These are phyloP conservation scores for Carex sylvatica DNA, from an alignment of 202 grass and related monocot genomes.

Conservation along the genomic window DNA sequence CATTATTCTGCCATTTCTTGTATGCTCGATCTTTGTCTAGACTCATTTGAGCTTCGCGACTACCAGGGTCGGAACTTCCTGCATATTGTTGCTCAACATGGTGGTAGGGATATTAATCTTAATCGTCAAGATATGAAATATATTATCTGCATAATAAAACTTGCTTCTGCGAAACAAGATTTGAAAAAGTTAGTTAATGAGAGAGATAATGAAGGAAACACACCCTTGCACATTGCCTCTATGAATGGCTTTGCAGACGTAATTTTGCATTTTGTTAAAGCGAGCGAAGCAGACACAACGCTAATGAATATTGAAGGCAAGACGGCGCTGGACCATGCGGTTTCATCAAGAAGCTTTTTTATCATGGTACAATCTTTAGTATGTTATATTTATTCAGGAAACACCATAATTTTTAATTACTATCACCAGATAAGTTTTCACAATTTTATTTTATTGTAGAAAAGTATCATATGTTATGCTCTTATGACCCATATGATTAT, in stretches of 20 bases:
- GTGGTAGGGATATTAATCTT: neutral
- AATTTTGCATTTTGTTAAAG: neutral
- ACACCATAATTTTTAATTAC: neutral
- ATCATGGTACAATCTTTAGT: neutral
- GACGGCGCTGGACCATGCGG: neutral
- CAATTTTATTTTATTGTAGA: neutral
- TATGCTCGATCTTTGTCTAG: slow-evolving; percentile 4
- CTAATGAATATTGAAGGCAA: slow-evolving; percentile 14
- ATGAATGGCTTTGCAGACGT: neutral
- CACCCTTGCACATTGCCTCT: slow-evolving; percentile 16
- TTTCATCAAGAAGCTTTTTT: neutral
- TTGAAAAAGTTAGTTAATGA: slow-evolving; percentile 13
- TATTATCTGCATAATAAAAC: neutral
- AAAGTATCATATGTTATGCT: neutral
- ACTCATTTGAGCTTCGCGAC: neutral
- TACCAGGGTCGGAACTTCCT: slow-evolving; percentile 17
- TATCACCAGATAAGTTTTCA: neutral
- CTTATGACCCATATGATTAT: neutral
- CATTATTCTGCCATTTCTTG: neutral
- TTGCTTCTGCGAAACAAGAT: neutral
- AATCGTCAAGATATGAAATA: neutral
- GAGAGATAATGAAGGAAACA: slow-evolving; percentile 22
- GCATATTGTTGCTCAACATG: slow-evolving; percentile 4
- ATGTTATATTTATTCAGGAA: no score
- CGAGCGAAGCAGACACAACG: neutral